Conservation (phyloP, 2,329 filamentous ascomycete genomes). For the Paraconiothyrium sp. region DNA sequence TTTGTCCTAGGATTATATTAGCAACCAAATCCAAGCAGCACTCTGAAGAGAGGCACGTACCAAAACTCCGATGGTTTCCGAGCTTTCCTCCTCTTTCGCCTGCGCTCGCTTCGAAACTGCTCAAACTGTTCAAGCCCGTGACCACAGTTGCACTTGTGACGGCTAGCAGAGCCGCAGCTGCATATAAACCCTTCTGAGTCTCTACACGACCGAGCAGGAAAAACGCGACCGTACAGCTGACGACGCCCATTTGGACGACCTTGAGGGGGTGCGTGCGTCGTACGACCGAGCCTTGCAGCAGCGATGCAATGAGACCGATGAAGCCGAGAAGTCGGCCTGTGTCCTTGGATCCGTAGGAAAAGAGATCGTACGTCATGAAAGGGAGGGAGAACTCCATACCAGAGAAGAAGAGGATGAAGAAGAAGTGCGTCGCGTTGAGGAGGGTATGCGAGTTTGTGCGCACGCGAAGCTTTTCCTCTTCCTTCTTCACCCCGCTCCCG, state of each 20-base stretch:
- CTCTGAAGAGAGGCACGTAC: conserved; percentile 35
- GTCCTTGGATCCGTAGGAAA: conserved; percentile 78
- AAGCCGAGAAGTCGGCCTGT: conserved; percentile 89
- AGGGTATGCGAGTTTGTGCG: conserved; percentile 84
- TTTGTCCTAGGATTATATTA: conserved; percentile 70
- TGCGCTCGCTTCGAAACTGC: conserved; percentile 85
- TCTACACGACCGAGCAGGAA: conserved; percentile 76
- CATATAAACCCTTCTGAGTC: conserved; percentile 76
- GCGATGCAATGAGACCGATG: conserved; percentile 87
- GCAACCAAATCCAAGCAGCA: background rate
- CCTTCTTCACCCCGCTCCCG: conserved; percentile 31
- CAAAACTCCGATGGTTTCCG: conserved; percentile 78
- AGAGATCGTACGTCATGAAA: conserved; percentile 97
- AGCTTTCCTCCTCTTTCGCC: conserved; percentile 86
- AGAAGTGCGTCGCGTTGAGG: conserved; percentile 85
- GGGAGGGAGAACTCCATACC: conserved; percentile 98
- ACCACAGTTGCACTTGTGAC: conserved; percentile 95
- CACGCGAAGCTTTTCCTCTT: conserved; percentile 31
- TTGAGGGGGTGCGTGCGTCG: conserved; percentile 82
- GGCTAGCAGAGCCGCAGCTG: conserved; percentile 83
- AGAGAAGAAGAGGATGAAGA: conserved; percentile 95
- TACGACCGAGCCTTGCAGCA: conserved; percentile 94
- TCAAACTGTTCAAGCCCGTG: conserved; percentile 89
- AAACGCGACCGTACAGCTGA: conserved; percentile 82
- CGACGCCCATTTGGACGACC: conserved; percentile 81